Percentiles rank a stretch among this genome's conserved stretches.
Evolutionary conservation across 768 basidiomycete species (phyloP).

Genomic region (Phaeolepiota aurea): DNA sequence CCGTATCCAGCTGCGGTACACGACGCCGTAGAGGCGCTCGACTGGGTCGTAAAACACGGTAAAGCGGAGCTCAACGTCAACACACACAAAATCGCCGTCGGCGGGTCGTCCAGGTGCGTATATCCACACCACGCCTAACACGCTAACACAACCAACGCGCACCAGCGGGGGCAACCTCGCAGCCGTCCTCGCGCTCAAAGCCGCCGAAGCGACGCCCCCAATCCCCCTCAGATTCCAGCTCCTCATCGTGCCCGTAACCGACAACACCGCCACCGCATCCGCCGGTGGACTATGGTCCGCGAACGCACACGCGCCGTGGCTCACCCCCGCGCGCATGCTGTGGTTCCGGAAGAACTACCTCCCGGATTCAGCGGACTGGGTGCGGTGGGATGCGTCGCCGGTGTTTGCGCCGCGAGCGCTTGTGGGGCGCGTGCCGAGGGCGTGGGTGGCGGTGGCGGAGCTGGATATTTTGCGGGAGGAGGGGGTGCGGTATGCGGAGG

Average conservation of each 20-base stretch:
- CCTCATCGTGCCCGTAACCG: conserved; percentile 63
- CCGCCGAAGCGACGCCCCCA: conserved; percentile 34
- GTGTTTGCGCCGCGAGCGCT: conserved; percentile 55
- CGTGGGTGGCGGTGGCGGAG: conserved; percentile 60
- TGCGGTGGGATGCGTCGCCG: conserved; percentile 64
- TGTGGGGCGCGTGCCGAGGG: conserved; percentile 40
- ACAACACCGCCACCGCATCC: conserved; percentile 55
- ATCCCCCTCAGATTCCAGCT: conserved; percentile 54
- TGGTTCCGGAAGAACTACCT: conserved; percentile 72
- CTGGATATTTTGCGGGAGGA: conserved; percentile 62
- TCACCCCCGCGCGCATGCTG: conserved; percentile 54
- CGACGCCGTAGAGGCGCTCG: conserved; percentile 58
- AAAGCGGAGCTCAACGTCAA: conserved; percentile 37
- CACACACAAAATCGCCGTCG: conserved; percentile 50
- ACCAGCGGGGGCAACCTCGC: conserved; percentile 68
- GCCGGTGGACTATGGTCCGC: conserved; percentile 42
- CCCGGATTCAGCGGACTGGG: conserved; percentile 50
- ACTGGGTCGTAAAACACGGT: conserved; percentile 51
- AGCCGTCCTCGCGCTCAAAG: conserved; percentile 57
- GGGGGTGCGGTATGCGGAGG: conserved; percentile 54
- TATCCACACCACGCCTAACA: neutral
- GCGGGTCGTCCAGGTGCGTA: conserved; percentile 62
- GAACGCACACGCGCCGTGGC: conserved; percentile 50
- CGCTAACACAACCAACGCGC: neutral
- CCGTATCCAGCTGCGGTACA: conserved; percentile 66